Conservation (phyloP, 441 rosid species). For the Populus hybrid region DNA sequence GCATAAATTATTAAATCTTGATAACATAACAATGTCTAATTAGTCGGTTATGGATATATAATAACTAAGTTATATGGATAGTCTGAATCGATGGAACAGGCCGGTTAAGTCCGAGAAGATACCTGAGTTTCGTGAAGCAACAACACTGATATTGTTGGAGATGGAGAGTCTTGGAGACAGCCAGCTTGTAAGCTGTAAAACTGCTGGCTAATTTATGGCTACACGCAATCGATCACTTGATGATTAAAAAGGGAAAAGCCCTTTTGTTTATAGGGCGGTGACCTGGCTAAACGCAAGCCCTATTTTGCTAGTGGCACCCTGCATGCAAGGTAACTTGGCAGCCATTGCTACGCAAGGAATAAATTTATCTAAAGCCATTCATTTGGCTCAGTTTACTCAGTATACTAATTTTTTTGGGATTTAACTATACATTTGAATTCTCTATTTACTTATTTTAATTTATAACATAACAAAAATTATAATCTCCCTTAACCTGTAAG, state of each 20-base stretch:
- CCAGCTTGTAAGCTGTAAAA: neutral
- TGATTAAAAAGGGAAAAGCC: neutral
- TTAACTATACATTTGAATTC: neutral
- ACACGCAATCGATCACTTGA: neutral
- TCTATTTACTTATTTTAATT: no score
- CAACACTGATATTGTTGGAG: neutral
- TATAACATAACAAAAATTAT: no score
- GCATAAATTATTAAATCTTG: no score
- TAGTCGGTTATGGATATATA: no score
- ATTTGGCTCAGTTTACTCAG: neutral
- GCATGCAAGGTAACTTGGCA: neutral
- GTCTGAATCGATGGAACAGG: no score
- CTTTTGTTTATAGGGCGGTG: neutral
- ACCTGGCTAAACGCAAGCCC: neutral
- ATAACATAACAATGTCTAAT: no score
- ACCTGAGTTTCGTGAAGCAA: neutral
- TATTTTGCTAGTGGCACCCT: neutral
- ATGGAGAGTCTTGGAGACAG: neutral
- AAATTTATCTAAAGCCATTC: neutral
- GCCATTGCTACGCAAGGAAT: neutral
- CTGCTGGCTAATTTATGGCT: neutral
- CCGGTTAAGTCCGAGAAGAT: no score
- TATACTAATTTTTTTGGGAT: neutral
- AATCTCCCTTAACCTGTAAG: no score
- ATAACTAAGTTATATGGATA: no score